These are phyloP conservation scores for Leishmania guyanensis DNA, from an alignment of 208 protist species.

Conservation along the genomic window DNA sequence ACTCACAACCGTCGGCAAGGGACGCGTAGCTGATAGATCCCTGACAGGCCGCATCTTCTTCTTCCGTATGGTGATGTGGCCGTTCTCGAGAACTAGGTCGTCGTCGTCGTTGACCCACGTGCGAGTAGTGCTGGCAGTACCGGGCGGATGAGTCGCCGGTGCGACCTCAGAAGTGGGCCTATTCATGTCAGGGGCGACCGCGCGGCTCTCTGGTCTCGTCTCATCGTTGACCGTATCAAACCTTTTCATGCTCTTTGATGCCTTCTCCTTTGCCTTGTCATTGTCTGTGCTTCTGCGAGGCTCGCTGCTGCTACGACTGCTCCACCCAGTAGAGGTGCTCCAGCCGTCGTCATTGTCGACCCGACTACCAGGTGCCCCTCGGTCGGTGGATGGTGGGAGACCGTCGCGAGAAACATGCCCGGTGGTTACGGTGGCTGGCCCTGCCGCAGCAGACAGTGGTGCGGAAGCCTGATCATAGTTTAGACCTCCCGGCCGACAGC, in stretches of 20 bases:
- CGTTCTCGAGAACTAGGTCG: conserved; percentile 33
- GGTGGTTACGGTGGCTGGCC: not conserved
- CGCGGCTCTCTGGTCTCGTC: not conserved
- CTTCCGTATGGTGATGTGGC: conserved; percentile 21
- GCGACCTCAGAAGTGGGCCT: not conserved
- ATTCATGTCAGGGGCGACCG: not conserved
- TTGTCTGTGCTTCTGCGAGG: not conserved
- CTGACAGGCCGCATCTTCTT: conserved; percentile 9
- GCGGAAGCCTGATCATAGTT: not conserved
- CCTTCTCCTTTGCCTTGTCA: not conserved
- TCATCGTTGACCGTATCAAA: not conserved
- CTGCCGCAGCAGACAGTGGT: not conserved
- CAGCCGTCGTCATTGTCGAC: conserved; percentile 25
- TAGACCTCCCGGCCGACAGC: not conserved
- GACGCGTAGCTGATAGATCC: conserved; percentile 10
- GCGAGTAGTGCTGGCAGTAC: not conserved
- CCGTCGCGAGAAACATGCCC: not conserved
- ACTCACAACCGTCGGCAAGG: conserved; percentile 19
- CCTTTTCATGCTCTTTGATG: not conserved
- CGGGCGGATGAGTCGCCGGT: not conserved
- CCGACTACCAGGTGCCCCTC: not conserved
- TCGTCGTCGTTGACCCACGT: conserved; percentile 32
- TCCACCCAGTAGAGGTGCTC: conserved; percentile 31
- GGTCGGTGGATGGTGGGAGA: not conserved
- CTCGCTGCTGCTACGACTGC: conserved; percentile 19